phyloP scores from a whole-genome alignment of 345 rosid genomes.

The Hypericum perforatum region DNA sequence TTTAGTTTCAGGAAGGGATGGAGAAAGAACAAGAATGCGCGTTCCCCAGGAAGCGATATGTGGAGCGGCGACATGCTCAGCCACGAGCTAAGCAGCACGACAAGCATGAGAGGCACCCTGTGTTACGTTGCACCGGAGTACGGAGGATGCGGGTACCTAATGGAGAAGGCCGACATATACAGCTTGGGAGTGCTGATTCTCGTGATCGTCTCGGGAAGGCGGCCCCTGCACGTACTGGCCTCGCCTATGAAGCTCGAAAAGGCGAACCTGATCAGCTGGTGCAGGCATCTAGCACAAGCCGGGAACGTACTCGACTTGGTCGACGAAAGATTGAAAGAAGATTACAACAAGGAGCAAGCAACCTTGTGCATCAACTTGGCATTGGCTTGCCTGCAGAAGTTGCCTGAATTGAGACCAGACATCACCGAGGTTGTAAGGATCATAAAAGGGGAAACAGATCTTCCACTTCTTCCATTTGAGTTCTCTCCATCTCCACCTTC shows the following conservation, averaged over 20 bases:
- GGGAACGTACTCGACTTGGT: conserved; percentile 81
- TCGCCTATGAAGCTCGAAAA: conserved; percentile 96
- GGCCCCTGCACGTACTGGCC: conserved; percentile 87
- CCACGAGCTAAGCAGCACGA: conserved; percentile 94
- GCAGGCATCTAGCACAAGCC: conserved; percentile 78
- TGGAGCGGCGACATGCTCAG: conserved; percentile 95
- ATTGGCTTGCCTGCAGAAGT: conserved; percentile 67
- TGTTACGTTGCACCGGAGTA: conserved; percentile 95
- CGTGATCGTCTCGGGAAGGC: conserved; percentile 82
- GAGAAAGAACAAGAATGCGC: conserved; percentile 36
- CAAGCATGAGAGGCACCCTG: conserved; percentile 96
- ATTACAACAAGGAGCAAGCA: conserved; percentile 64
- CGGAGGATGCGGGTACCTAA: conserved; percentile 73
- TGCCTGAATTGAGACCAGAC: conserved; percentile 85
- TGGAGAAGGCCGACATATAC: conserved; percentile 97
- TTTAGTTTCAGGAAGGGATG: conserved; percentile 89
- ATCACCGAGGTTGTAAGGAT: conserved; percentile 66
- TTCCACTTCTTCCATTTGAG: conserved; percentile 53
- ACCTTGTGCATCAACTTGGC: conserved; percentile 84
- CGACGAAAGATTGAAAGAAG: conserved; percentile 74
- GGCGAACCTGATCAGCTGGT: conserved; percentile 93
- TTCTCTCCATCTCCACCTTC: conserved; percentile 90
- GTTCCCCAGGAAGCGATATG: conserved; percentile 69
- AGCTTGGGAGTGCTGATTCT: conserved; percentile 90
- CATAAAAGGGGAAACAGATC: conserved; percentile 86